A percentile compares a stretch with the other conserved stretches of the same genome.
phyloP scores from a whole-genome alignment of 768 basidiomycete species.

The Collybiopsis luxurians region DNA sequence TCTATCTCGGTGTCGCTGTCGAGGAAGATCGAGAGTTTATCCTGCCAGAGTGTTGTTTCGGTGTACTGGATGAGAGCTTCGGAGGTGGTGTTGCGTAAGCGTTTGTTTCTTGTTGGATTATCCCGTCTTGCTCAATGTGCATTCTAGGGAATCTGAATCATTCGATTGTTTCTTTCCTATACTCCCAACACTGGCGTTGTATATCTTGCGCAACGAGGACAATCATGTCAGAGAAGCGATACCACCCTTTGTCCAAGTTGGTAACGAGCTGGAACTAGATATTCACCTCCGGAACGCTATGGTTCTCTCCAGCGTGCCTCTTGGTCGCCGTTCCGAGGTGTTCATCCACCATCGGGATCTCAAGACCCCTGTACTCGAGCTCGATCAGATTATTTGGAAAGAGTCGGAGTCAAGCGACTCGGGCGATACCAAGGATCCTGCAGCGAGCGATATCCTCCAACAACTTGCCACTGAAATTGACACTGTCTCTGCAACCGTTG shows the following conservation, averaged over 20 bases:
- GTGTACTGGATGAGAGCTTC: conserved; percentile 49
- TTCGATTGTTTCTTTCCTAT: conserved; percentile 56
- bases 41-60: conserved; percentile 51
- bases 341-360: background rate
- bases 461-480: background rate
- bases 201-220: conserved; percentile 40
- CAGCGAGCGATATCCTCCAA: background rate
- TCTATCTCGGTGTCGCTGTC: conserved; percentile 51
- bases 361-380: background rate
- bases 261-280: conserved; percentile 49
- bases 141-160: conserved; percentile 34
- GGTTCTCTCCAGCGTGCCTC: conserved; percentile 52
- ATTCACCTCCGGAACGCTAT: conserved; percentile 61
- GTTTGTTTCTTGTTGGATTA: background rate
- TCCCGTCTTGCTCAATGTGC: background rate
- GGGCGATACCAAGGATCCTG: background rate
- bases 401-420: background rate
- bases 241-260: conserved; percentile 41
- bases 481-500: background rate
- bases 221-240: conserved; percentile 13
- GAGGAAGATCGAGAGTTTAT: conserved; percentile 56
- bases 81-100: conserved; percentile 31
- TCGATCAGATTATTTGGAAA: background rate
- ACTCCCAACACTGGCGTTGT: conserved; percentile 50
- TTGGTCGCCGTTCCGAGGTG: background rate